Evolutionary conservation across 176 grass and related monocot species (phyloP).

Genomic region (Avena sativa): DNA sequence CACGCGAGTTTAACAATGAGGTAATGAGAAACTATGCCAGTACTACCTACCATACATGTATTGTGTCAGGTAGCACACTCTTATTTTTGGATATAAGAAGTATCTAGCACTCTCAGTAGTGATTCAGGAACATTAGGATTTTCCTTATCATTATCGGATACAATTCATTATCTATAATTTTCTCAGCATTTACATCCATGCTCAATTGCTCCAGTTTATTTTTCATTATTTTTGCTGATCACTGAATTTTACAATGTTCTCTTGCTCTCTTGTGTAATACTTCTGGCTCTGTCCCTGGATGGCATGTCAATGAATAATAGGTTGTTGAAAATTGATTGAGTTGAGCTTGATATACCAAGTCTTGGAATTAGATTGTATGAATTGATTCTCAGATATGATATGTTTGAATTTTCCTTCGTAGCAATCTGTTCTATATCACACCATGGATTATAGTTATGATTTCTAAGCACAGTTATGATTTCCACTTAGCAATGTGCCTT

Average conservation of each 20-base stretch:
- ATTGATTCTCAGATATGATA: too few species aligned
- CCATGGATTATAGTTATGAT: too few species aligned
- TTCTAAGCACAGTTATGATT: too few species aligned
- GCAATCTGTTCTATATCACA: too few species aligned
- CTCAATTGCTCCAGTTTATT: constrained; percentile 16
- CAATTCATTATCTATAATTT: constrained; percentile 24
- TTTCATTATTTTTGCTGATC: constrained; percentile 35
- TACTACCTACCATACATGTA: constrained; percentile 7
- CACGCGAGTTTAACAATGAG: constrained; percentile 83
- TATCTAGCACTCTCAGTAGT: background rate
- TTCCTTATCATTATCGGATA: background rate
- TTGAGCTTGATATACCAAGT: too few species aligned
- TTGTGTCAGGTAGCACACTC: background rate
- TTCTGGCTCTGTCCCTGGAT: too few species aligned
- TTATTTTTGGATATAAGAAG: constrained; percentile 21
- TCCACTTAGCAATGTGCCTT: too few species aligned
- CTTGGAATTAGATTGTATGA: too few species aligned
- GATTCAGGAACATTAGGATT: background rate
- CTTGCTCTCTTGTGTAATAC: too few species aligned
- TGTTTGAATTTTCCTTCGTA: too few species aligned
- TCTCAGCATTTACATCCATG: constrained; percentile 1
- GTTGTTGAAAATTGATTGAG: too few species aligned
- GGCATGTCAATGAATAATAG: too few species aligned
- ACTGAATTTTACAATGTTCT: background rate
- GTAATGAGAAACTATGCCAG: constrained; percentile 37